These are phyloP conservation scores for Teunomyces funiuensis DNA, from an alignment of 805 yeast genomes.

Conservation along the genomic window DNA sequence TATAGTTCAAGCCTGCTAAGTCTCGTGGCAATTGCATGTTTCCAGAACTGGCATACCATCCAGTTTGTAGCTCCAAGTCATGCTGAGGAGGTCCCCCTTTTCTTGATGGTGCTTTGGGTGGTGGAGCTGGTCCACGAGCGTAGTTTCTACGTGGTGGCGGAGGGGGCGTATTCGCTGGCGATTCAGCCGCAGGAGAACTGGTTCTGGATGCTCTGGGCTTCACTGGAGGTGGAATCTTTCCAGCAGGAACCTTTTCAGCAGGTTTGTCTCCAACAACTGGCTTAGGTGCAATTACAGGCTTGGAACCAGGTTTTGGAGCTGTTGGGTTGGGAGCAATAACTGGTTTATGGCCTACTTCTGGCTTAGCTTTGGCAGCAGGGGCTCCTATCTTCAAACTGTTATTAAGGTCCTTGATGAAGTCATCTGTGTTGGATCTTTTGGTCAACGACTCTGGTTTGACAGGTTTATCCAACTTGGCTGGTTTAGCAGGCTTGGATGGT, in stretches of 20 bases:
- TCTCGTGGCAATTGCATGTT: constrained; percentile 35
- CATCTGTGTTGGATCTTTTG: constrained; percentile 6
- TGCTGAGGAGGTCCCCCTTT: constrained; percentile 30
- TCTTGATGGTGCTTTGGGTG: constrained; percentile 11
- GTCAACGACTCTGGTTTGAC: constrained; percentile 9
- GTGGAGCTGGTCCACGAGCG: neutral
- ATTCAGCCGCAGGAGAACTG: constrained; percentile 8
- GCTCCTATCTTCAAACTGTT: constrained; percentile 8
- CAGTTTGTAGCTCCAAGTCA: constrained; percentile 42
- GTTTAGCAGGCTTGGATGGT: constrained; percentile 15
- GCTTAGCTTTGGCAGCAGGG: constrained; percentile 14
- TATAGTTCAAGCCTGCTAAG: constrained; percentile 36
- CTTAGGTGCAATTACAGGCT: constrained; percentile 4
- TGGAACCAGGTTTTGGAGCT: neutral
- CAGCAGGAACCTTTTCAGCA: constrained; percentile 9
- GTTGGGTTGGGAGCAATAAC: neutral
- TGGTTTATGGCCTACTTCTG: constrained; percentile 6
- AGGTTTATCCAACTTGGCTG: constrained; percentile 18
- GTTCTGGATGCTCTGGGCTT: constrained; percentile 23
- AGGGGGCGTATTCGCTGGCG: constrained; percentile 22
- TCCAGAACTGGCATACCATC: constrained; percentile 46
- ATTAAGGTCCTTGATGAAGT: constrained; percentile 8
- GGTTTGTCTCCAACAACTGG: constrained; percentile 3
- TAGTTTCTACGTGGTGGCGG: constrained; percentile 33
- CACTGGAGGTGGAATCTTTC: constrained; percentile 28